These are phyloP conservation scores for Yamadazyma dushanensis DNA, from an alignment of 1,139 yeast genomes.

Conservation along the genomic window DNA sequence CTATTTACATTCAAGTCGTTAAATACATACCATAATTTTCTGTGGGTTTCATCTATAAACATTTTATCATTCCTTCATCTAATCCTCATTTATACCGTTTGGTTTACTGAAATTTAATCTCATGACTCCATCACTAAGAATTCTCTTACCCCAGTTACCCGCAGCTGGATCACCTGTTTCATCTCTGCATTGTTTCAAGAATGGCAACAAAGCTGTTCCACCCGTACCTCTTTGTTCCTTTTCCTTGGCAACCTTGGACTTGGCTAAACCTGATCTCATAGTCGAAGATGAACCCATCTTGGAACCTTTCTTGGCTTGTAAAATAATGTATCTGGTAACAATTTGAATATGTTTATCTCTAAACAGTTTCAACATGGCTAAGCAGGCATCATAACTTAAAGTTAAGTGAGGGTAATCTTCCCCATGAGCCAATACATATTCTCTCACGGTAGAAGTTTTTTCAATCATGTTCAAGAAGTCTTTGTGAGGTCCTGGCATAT, in stretches of 20 bases:
- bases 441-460: constrained; percentile 58
- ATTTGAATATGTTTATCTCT: constrained; percentile 92
- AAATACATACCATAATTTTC: no score
- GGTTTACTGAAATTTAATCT: constrained; percentile 40
- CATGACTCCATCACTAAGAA: constrained; percentile 63
- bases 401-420: constrained; percentile 55
- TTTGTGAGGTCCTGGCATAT: constrained; percentile 88
- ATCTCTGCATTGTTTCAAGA: constrained; percentile 91
- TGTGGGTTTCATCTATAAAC: neutral
- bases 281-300: constrained; percentile 54
- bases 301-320: constrained; percentile 65
- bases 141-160: constrained; percentile 82
- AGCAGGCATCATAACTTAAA: constrained; percentile 82
- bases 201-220: constrained; percentile 88
- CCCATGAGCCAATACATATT: constrained; percentile 50
- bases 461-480: constrained; percentile 65
- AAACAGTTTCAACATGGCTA: constrained; percentile 85
- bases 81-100: constrained; percentile 34
- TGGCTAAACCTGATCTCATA: constrained; percentile 64
- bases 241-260: constrained; percentile 38
- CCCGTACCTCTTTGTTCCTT: constrained; percentile 85
- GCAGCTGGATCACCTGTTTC: constrained; percentile 94
- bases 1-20: no score
- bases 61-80: constrained; percentile 1
- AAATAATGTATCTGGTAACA: constrained; percentile 79